Percentiles rank a stretch among this genome's conserved stretches.
Conservation (phyloP, 768 basidiomycete species). For the Strobilomyces confusus region DNA sequence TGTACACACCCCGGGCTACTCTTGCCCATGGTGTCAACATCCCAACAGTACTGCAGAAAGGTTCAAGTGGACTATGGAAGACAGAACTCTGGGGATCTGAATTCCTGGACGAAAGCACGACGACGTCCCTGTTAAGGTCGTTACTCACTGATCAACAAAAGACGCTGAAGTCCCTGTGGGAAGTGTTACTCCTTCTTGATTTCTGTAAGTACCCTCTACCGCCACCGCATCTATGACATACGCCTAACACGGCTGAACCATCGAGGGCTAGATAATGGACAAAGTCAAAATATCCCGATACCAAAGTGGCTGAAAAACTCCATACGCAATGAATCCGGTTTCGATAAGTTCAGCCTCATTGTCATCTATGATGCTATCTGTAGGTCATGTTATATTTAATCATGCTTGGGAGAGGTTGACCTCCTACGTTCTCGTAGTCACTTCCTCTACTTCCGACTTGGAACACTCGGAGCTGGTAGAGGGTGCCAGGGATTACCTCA, state of each 20-base stretch:
- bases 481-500: background rate
- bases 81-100: background rate
- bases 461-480: background rate
- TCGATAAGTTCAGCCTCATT: background rate
- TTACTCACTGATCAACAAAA: background rate
- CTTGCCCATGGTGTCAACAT: background rate
- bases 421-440: background rate
- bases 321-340: background rate
- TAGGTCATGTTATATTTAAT: background rate
- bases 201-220: background rate
- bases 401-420: background rate
- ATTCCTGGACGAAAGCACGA: background rate
- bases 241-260: background rate
- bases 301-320: background rate
- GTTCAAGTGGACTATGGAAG: background rate
- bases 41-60: background rate
- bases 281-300: background rate
- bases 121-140: background rate
- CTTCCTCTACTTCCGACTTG: background rate
- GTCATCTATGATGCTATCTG: background rate
- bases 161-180: background rate
- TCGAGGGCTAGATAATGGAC: background rate
- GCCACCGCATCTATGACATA: background rate
- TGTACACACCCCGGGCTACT: background rate
- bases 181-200: background rate